These are phyloP conservation scores for Agrostemma githago DNA, from an alignment of 148 eudicot species.

Conservation along the genomic window DNA sequence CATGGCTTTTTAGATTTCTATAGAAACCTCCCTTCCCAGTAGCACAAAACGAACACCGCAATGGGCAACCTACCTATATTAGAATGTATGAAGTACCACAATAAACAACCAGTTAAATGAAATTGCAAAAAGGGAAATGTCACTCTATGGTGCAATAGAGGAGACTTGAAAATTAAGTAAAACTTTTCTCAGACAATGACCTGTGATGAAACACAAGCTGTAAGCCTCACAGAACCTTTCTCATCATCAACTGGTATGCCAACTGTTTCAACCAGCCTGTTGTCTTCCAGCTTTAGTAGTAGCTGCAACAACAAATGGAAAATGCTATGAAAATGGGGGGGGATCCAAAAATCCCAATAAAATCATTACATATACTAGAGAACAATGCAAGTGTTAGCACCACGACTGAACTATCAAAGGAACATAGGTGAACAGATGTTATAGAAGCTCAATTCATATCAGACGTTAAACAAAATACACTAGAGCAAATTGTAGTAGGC, in stretches of 20 bases:
- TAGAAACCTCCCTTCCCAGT: constrained; percentile 98
- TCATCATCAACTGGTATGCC: constrained; percentile 91
- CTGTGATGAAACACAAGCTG: constrained; percentile 99
- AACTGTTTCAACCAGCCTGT: constrained; percentile 90
- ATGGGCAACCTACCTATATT: constrained; percentile 87
- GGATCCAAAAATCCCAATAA: background rate
- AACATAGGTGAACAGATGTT: background rate
- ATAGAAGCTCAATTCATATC: background rate
- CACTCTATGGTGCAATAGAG: background rate
- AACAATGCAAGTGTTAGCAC: background rate
- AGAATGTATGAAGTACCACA: constrained; percentile 3
- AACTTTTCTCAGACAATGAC: constrained; percentile 31
- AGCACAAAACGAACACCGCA: constrained; percentile 97
- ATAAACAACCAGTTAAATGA: background rate
- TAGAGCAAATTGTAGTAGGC: background rate
- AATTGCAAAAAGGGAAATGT: background rate
- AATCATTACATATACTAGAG: background rate
- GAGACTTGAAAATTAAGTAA: background rate
- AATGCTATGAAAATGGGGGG: constrained; percentile 5
- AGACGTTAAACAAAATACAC: background rate
- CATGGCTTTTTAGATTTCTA: constrained; percentile 86
- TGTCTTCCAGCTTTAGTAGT: constrained; percentile 76
- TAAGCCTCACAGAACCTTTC: constrained; percentile 80
- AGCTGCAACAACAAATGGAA: constrained; percentile 44
- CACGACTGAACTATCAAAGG: background rate